Base-by-base conservation (phyloP, 805 yeast species). In the Maudiozyma saulgeensis region DNA sequence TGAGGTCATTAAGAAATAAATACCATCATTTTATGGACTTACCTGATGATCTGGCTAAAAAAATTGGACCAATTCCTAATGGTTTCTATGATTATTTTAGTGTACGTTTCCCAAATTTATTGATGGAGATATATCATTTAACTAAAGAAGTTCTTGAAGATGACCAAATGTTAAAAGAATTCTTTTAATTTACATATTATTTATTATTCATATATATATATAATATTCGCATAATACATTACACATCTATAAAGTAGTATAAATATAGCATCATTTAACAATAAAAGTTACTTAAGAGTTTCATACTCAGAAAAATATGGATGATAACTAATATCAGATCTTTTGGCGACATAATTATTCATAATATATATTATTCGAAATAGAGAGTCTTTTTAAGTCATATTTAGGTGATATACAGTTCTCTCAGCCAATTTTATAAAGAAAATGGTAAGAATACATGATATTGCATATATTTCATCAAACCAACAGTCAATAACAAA, bases 11-110 rank as follows among this genome's bases (percentile, higher is more conserved):
- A 56, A 75, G 99, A 58, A 93, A 93, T 69, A 93, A 93, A 66
- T 84, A 87, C 60, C 98, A 93, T 65, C 99, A 93, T 65, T 91
- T 77, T 65, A 88, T 88, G 68, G 99, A 93, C 64, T 69, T 90
- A 61, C 96, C 96, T 1, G 74, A 68, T 9, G 77, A 71, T 13
- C 72, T 93, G 50, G 80, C 79, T 47, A 63, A 61, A 15, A 73
- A 78, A 45, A 84, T 93, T 79, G 83, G 87, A 18, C 84, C 91
- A 0, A 68, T 88, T 26, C 96, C 97, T 0, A 79, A 80, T 45
- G 96, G 95, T 0, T 93, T 87, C 62, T 85, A 87, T 65, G 66
- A 71, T 42, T 93, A 86, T 63, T 93, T 88, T 67, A 79, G 80
- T 43, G 60, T 64, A 28, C 77, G 80, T 60, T 93, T 91, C 62